Evolutionary conservation across 208 protist genomes (phyloP).

Genomic region (Leishmania arabica): DNA sequence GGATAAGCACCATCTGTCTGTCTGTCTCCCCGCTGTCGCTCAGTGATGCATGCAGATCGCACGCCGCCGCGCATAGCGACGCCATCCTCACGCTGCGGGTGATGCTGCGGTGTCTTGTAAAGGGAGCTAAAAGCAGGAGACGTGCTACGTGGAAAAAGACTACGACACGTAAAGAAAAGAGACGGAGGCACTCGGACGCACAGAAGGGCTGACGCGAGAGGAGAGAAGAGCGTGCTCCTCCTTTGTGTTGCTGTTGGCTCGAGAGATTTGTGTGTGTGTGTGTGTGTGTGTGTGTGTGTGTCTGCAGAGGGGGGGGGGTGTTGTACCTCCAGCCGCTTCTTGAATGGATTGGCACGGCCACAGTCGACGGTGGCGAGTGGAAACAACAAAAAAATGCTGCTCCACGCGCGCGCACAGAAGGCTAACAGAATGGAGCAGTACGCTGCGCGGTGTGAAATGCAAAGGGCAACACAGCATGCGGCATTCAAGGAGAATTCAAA

Average conservation of each 20-base stretch:
- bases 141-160: neutral
- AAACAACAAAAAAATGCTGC: neutral
- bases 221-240: neutral
- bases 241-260: neutral
- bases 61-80: neutral
- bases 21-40: constrained; percentile 25
- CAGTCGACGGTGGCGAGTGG: neutral
- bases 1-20: constrained; percentile 33
- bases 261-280: neutral
- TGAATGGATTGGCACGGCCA: neutral
- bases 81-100: neutral
- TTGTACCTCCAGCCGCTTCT: neutral
- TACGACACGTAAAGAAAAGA: neutral
- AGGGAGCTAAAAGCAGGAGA: neutral
- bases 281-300: neutral
- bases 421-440: neutral
- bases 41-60: neutral
- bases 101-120: neutral
- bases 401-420: neutral
- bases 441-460: neutral
- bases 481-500: neutral
- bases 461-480: neutral
- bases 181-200: neutral
- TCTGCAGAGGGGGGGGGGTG: neutral
- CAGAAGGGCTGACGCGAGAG: neutral